Conservation (phyloP, 2,329 filamentous ascomycete genomes). For the Hymenoscyphus linearis region DNA sequence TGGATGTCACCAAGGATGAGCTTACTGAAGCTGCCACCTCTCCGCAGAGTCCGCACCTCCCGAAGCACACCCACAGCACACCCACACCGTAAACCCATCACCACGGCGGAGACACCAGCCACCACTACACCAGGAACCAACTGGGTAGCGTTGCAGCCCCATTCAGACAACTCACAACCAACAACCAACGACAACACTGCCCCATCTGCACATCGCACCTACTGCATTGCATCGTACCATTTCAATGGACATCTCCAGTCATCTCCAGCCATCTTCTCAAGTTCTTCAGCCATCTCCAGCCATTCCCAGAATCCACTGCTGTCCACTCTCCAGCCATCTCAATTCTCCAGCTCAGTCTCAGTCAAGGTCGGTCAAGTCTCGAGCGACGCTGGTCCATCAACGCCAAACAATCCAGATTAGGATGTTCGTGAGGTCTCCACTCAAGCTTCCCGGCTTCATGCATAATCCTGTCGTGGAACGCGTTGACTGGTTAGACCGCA, state of each 20-base stretch:
- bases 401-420: not conserved
- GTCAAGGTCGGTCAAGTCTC: too few species aligned
- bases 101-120: too few species aligned
- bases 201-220: not conserved
- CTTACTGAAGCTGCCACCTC: not conserved
- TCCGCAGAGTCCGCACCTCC: not conserved
- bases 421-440: not conserved
- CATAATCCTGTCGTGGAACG: slow-evolving; percentile 7
- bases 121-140: too few species aligned
- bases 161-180: too few species aligned
- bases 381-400: not conserved
- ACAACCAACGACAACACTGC: not conserved
- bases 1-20: not conserved
- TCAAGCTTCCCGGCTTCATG: not conserved
- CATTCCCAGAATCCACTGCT: too few species aligned
- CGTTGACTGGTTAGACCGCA: slow-evolving; percentile 4
- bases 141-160: too few species aligned
- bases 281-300: too few species aligned
- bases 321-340: too few species aligned
- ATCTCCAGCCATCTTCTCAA: not conserved
- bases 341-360: not conserved
- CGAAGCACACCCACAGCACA: too few species aligned
- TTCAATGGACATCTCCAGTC: not conserved
- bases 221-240: not conserved
- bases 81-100: too few species aligned